Evolutionary conservation across 2,329 filamentous ascomycete genomes (phyloP).

Genomic region (Uncinocarpus reesii): DNA sequence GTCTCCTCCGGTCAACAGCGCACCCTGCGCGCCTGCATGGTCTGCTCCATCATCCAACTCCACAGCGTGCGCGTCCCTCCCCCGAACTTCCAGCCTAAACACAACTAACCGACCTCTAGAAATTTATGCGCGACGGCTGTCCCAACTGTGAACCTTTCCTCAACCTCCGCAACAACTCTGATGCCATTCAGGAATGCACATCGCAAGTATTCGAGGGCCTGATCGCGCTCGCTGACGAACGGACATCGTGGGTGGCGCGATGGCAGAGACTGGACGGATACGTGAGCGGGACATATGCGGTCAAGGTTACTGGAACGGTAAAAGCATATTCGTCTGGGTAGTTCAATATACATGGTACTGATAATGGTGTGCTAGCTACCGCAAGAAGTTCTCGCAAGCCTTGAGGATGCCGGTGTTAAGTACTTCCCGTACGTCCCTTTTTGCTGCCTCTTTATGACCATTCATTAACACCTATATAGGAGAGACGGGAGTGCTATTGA

Average conservation of each 20-base stretch:
- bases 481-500: conserved; percentile 40
- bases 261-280: conserved; percentile 90
- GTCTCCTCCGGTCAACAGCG: conserved; percentile 67
- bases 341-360: too few relatives aligned
- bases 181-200: conserved; percentile 83
- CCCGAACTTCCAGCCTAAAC: too few relatives aligned
- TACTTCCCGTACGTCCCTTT: conserved; percentile 46
- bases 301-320: conserved; percentile 78
- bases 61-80: conserved; percentile 46
- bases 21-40: conserved; percentile 92
- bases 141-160: conserved; percentile 95
- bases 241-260: conserved; percentile 83
- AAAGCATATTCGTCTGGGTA: too few relatives aligned
- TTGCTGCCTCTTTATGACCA: neutral
- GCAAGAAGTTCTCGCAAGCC: conserved; percentile 45
- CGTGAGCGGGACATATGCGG: conserved; percentile 80
- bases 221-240: conserved; percentile 74
- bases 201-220: conserved; percentile 92
- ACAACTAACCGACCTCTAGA: conserved; percentile 43
- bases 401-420: conserved; percentile 51
- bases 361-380: conserved; percentile 37
- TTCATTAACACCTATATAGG: conserved; percentile 20
- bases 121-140: conserved; percentile 78
- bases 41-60: conserved; percentile 89
- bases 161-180: conserved; percentile 64